A percentile compares a stretch with the other conserved stretches of the same genome.
Conservation (phyloP, 352 stramenopile species). For the Phytophthora rubi region DNA sequence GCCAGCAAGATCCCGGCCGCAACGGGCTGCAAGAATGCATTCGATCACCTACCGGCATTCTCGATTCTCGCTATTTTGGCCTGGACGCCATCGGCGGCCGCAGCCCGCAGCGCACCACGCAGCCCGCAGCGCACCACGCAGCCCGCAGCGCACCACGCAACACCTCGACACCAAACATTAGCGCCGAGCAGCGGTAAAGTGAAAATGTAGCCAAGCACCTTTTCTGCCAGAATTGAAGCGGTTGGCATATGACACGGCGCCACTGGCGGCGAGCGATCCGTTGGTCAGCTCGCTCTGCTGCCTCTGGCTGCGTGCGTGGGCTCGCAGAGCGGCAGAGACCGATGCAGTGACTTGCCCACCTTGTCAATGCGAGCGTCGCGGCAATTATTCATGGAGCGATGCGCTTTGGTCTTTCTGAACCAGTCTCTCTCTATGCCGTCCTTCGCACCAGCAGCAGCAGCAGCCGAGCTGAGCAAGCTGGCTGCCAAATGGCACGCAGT, state of each 20-base stretch:
- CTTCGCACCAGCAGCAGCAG: background rate
- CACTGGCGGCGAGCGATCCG: background rate
- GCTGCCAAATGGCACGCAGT: background rate
- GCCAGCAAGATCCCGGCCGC: constrained; percentile 3
- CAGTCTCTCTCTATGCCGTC: background rate
- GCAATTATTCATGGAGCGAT: background rate
- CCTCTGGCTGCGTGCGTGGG: background rate
- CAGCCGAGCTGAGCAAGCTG: background rate
- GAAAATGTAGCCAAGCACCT: constrained; percentile 27
- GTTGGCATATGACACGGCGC: background rate
- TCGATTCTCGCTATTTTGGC: too few relatives aligned
- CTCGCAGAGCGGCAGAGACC: background rate
- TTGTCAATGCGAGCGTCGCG: background rate
- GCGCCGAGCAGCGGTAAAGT: too few relatives aligned
- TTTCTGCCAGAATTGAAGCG: constrained; percentile 27
- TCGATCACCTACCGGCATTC: background rate
- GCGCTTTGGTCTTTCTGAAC: background rate
- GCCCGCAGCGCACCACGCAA: background rate
- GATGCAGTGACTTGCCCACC: background rate
- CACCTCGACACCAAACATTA: background rate
- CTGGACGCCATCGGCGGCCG: background rate
- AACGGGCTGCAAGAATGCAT: background rate
- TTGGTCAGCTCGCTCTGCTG: background rate
- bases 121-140: too few relatives aligned
- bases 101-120: too few relatives aligned